These are phyloP conservation scores for Sonneratia caseolaris DNA, from an alignment of 345 rosid genomes.

Conservation along the genomic window DNA sequence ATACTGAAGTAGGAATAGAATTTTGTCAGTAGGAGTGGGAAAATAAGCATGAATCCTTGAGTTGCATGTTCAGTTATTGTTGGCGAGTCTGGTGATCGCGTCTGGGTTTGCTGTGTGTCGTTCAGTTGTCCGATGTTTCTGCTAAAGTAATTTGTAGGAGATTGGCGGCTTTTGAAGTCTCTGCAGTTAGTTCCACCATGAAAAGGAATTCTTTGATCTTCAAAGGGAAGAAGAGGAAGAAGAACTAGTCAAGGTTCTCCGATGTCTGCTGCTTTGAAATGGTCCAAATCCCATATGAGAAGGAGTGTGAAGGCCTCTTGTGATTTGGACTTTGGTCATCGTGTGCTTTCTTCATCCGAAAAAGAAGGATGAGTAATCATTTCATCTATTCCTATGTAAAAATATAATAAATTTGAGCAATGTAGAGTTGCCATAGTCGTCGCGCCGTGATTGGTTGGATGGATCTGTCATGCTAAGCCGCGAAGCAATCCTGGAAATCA, in stretches of 20 bases:
- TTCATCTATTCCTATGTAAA: background rate
- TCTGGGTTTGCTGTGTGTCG: background rate
- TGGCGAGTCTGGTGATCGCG: slow-evolving; percentile 6
- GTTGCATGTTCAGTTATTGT: slow-evolving; percentile 12
- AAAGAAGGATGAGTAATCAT: background rate
- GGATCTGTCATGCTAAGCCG: too few species aligned
- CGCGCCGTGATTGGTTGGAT: too few species aligned
- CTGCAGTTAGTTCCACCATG: background rate
- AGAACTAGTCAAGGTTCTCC: slow-evolving; percentile 11
- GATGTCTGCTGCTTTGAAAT: slow-evolving; percentile 4
- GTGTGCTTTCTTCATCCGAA: background rate
- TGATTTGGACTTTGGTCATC: background rate
- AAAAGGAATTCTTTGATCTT: slow-evolving; percentile 5
- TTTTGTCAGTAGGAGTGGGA: background rate
- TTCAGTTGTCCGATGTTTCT: background rate
- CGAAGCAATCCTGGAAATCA: too few species aligned
- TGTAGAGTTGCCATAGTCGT: background rate
- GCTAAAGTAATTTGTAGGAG: slow-evolving; percentile 1
- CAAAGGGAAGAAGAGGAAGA: background rate
- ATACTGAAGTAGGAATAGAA: background rate
- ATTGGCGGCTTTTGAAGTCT: slow-evolving; percentile 10
- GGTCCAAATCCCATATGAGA: background rate
- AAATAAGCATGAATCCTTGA: slow-evolving; percentile 9
- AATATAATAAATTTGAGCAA: background rate
- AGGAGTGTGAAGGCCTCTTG: background rate